A percentile compares a stretch with the other conserved stretches of the same genome.
These are phyloP conservation scores for Phaeosphaeriaceae sp. DNA, from an alignment of 2,329 filamentous ascomycete species.

Conservation along the genomic window DNA sequence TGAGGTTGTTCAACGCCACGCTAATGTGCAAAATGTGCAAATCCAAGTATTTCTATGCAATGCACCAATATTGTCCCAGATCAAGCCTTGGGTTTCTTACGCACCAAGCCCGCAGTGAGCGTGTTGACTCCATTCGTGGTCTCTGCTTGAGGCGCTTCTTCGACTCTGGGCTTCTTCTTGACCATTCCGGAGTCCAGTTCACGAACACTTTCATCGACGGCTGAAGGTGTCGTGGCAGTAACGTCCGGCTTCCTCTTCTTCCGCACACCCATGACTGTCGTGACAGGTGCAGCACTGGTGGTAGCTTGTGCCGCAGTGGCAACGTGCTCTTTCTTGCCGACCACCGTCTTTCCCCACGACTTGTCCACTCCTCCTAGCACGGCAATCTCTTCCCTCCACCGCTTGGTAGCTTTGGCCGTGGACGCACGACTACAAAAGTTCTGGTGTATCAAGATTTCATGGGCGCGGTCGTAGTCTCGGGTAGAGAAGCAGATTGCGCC, in stretches of 20 bases:
- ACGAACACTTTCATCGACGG: constrained; percentile 14
- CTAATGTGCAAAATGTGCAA: constrained; percentile 1
- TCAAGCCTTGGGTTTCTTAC: constrained; percentile 44
- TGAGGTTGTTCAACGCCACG: background rate
- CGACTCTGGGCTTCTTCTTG: constrained; percentile 43
- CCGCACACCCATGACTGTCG: constrained; percentile 37
- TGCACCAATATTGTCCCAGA: background rate
- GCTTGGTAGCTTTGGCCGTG: constrained; percentile 68
- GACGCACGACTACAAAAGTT: constrained; percentile 74
- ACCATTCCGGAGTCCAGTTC: constrained; percentile 31
- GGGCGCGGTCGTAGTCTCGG: constrained; percentile 69
- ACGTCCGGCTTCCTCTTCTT: constrained; percentile 46
- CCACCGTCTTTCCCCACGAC: constrained; percentile 37
- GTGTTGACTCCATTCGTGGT: constrained; percentile 34
- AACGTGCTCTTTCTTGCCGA: constrained; percentile 31
- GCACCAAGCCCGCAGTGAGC: constrained; percentile 38
- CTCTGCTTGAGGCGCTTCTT: constrained; percentile 15
- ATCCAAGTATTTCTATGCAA: background rate
- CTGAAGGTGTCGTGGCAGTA: constrained; percentile 7
- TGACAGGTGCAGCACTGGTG: constrained; percentile 23
- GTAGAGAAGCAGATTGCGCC: constrained; percentile 70
- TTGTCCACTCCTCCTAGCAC: constrained; percentile 40
- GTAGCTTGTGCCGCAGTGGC: background rate
- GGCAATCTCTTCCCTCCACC: constrained; percentile 74
- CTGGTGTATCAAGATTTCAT: constrained; percentile 73